phyloP scores from a whole-genome alignment of 2,329 filamentous ascomycete species.

The Zalaria obscura region DNA sequence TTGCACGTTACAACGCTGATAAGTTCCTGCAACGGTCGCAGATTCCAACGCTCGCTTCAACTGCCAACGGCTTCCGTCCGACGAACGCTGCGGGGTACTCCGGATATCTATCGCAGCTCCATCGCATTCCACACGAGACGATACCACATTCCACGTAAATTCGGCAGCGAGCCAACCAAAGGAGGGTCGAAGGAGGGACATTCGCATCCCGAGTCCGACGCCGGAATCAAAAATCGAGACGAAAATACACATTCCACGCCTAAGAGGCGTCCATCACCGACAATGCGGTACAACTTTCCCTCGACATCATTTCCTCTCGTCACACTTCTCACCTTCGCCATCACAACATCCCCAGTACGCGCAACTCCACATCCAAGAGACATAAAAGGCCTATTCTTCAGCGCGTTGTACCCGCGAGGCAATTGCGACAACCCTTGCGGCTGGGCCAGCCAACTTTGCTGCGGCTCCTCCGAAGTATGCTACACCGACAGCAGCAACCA shows the following conservation, averaged over 20 bases:
- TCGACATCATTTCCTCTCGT: constrained; percentile 9
- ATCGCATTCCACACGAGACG: no score
- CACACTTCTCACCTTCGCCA: constrained; percentile 13
- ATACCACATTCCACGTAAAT: no score
- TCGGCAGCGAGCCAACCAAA: not conserved
- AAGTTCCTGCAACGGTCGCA: not conserved
- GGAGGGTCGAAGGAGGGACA: constrained; percentile 2
- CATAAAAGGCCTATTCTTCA: constrained; percentile 16
- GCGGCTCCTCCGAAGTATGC: constrained; percentile 29
- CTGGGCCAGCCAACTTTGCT: constrained; percentile 38
- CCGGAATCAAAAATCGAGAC: not conserved
- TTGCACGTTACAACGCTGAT: not conserved
- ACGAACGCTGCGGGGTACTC: not conserved
- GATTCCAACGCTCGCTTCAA: not conserved
- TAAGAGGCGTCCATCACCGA: constrained; percentile 8
- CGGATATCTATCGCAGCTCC: no score
- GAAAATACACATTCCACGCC: constrained; percentile 9
- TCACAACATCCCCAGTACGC: constrained; percentile 10
- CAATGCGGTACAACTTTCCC: constrained; percentile 12
- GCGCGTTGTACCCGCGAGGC: constrained; percentile 19
- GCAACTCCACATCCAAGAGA: constrained; percentile 14
- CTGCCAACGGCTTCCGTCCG: not conserved
- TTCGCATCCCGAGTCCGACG: not conserved
- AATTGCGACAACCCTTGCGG: constrained; percentile 37
- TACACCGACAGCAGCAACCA: constrained; percentile 33